Conservation (phyloP, 257 asterid species). For the Plantago major region DNA sequence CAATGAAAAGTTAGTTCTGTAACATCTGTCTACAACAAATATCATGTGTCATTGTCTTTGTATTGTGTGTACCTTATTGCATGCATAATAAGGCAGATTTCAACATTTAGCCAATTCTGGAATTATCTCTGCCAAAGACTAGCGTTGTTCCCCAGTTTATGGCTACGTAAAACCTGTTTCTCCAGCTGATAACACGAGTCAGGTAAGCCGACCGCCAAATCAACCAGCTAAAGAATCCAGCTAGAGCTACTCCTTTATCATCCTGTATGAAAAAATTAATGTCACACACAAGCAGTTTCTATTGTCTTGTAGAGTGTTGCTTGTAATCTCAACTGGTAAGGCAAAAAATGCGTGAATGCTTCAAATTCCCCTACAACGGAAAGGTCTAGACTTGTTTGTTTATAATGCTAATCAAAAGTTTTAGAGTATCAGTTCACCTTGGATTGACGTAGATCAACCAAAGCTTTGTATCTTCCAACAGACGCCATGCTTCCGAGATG, state of each 20-base stretch:
- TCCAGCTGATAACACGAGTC: slow-evolving; percentile 83
- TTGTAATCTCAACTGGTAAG: too few relatives aligned
- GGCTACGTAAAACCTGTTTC: slow-evolving; percentile 83
- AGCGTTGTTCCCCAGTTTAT: slow-evolving; percentile 87
- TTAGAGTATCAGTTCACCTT: slow-evolving; percentile 35
- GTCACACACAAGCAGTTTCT: neutral
- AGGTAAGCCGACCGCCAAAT: slow-evolving; percentile 90
- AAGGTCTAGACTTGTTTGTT: too few relatives aligned
- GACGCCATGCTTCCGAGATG: slow-evolving; percentile 97
- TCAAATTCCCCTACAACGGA: too few relatives aligned
- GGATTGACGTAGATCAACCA: slow-evolving; percentile 84
- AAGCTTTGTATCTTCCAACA: slow-evolving; percentile 84
- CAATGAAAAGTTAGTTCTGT: too few relatives aligned
- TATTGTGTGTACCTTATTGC: too few relatives aligned
- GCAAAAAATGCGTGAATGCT: too few relatives aligned
- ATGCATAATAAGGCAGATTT: neutral
- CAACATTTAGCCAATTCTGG: slow-evolving; percentile 42
- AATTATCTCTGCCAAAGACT: slow-evolving; percentile 77
- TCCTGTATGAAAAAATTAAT: slow-evolving; percentile 38
- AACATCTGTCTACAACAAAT: too few relatives aligned
- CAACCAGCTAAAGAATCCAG: slow-evolving; percentile 76
- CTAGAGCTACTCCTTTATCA: slow-evolving; percentile 55
- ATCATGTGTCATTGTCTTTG: too few relatives aligned
- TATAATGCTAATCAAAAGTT: neutral
- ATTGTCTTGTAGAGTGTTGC: too few relatives aligned